Evolutionary conservation across 192 early-diverging fungal genomes (phyloP).

Genomic region (Coemansia sp.): DNA sequence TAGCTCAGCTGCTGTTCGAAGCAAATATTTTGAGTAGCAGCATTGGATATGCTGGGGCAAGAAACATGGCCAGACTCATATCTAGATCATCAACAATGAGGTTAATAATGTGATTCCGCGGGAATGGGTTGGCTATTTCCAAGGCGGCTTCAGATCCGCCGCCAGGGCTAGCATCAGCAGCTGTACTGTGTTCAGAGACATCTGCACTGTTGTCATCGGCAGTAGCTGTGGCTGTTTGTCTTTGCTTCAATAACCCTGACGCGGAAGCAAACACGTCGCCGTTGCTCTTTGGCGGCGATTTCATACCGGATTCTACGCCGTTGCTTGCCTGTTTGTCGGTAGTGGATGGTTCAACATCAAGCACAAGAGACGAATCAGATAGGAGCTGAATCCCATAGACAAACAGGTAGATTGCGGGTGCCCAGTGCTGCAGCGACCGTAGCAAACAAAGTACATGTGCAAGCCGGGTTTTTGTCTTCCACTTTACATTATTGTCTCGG

Average conservation of each 20-base stretch:
- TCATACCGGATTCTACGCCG: not conserved
- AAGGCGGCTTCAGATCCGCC: not conserved
- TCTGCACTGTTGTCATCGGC: not conserved
- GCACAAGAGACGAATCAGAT: conserved; percentile 35
- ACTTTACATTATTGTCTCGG: conserved; percentile 26
- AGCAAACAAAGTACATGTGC: conserved; percentile 40
- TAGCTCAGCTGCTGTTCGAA: not conserved
- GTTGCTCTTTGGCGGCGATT: not conserved
- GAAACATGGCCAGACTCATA: conserved; percentile 36
- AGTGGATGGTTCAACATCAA: conserved; percentile 16
- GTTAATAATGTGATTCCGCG: conserved; percentile 45
- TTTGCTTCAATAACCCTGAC: too few relatives aligned
- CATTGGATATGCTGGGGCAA: conserved; percentile 52
- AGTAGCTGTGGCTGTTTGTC: not conserved
- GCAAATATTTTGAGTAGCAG: conserved; percentile 53
- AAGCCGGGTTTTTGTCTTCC: conserved; percentile 43
- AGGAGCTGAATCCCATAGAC: conserved; percentile 46
- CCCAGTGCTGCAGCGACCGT: conserved; percentile 50
- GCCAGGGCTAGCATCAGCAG: not conserved
- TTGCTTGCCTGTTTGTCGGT: not conserved
- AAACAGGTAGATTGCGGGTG: conserved; percentile 49
- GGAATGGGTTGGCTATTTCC: conserved; percentile 43
- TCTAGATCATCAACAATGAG: conserved; percentile 45
- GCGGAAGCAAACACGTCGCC: not conserved
- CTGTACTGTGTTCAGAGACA: too few relatives aligned